phyloP scores from a whole-genome alignment of 176 grass and related monocot species.

The Ensete glaucum region DNA sequence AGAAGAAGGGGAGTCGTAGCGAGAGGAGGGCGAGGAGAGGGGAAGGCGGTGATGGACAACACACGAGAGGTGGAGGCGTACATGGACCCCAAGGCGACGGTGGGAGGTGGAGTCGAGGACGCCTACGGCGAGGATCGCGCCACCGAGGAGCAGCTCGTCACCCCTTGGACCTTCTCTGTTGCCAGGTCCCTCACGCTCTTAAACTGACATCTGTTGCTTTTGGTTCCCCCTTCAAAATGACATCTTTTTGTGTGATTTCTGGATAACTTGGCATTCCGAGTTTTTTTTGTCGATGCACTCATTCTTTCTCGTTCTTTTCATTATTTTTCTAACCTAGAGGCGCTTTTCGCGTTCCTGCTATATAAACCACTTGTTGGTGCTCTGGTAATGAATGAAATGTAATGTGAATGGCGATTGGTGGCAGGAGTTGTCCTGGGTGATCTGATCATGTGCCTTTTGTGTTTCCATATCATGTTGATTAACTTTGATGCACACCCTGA shows the following conservation, averaged over 20 bases:
- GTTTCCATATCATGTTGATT: background rate
- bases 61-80: slow-evolving; percentile 10
- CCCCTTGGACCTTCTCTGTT: slow-evolving; percentile 74
- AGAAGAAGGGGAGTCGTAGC: background rate
- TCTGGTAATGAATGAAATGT: too few relatives aligned
- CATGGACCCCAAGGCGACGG: slow-evolving; percentile 9
- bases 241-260: background rate
- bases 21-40: background rate
- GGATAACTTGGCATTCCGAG: too few relatives aligned
- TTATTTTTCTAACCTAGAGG: too few relatives aligned
- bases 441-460: background rate
- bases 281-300: too few relatives aligned
- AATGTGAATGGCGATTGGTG: too few relatives aligned
- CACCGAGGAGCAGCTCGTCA: slow-evolving; percentile 66
- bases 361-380: too few relatives aligned
- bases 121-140: slow-evolving; percentile 51
- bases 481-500: too few relatives aligned
- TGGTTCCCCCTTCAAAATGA: background rate
- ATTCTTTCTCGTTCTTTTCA: too few relatives aligned
- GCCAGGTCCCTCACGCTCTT: slow-evolving; percentile 42
- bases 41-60: slow-evolving; percentile 10
- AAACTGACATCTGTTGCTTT: background rate
- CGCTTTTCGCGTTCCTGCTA: too few relatives aligned
- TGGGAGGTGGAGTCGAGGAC: slow-evolving; percentile 32
- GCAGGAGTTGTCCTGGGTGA: too few relatives aligned